Evolutionary conservation across 192 early-diverging fungal genomes (phyloP), one percentile per base, ranked within the genome.

Genomic region (Coemansia sp.): DNA sequence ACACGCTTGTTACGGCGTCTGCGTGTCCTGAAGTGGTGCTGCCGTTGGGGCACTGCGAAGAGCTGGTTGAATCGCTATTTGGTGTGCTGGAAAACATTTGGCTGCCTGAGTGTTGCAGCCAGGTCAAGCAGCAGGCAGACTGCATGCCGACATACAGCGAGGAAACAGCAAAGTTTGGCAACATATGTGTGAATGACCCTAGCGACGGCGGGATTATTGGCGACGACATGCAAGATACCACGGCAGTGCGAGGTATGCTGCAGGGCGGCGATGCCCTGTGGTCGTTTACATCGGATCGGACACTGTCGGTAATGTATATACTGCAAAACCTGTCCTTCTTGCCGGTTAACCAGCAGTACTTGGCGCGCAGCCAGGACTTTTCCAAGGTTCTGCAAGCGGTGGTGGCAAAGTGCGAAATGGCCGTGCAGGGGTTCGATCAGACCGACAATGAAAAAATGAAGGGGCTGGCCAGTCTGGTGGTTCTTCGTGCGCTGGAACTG

Each of bases 61-160:
- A 87, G 60, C 69, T 91, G 15, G 66, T 87, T 32, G 87, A 89
- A 60, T 65, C 80, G 9, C 56, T 91, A 28, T 62, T 86, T 28
- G 85, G 85, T 48, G 73, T 84, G 34, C 42, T 86, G 8, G 82
- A 85, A 36, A 62, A 74, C 39, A 34, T 62, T 6, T 47, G 67
- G 50, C 59, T 51, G 28, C 51, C 56, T 7, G 23, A 36, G 15
- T 7, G 18, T 28, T n/a, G 23, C 11, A 36, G 11, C 12, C 23
- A 41, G 11, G 12, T 7, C 4, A 32, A n/a, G 18, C n/a, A 16
- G 23, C 4, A 38, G 12, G 18, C 11, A 28, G 15, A 12, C 16
- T 51, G 26, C 17, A 36, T 40, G 15, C 46, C 47, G 16, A 49
- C 52, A n/a, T 76, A 76, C 23, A 64, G 61, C 53, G 65, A 50